phyloP scores from a whole-genome alignment of 148 eudicot genomes.

The Dysphania ambrosioides region DNA sequence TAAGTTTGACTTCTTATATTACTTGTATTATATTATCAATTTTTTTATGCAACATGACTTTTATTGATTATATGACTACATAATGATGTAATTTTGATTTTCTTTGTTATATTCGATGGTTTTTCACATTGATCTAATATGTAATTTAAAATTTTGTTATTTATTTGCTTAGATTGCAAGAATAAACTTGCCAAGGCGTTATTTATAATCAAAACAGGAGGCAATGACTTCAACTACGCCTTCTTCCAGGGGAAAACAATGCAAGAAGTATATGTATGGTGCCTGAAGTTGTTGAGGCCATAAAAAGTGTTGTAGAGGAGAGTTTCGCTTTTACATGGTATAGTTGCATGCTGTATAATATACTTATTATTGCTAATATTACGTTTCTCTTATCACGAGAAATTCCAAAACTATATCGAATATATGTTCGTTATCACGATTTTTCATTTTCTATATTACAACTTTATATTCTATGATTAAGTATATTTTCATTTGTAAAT shows the following conservation, averaged over 20 bases:
- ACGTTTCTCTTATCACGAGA: not conserved
- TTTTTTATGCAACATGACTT: no score
- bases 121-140: not conserved
- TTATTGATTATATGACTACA: no score
- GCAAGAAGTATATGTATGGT: conserved; percentile 16
- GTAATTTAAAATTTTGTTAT: not conserved
- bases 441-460: no score
- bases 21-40: no score
- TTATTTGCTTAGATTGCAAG: conserved; percentile 15
- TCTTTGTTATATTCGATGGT: no score
- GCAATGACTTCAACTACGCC: conserved; percentile 35
- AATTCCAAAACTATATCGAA: no score
- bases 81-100: no score
- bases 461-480: no score
- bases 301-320: not conserved
- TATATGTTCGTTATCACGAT: no score
- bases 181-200: conserved; percentile 29
- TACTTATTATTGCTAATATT: no score
- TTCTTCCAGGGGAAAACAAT: conserved; percentile 14
- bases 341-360: not conserved
- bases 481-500: no score
- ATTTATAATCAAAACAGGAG: conserved; percentile 41
- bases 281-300: not conserved
- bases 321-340: not conserved
- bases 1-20: no score